A percentile compares a stretch with the other conserved stretches of the same genome.
Evolutionary conservation across 345 rosid species (phyloP).

Genomic region (Ceriops tagal): DNA sequence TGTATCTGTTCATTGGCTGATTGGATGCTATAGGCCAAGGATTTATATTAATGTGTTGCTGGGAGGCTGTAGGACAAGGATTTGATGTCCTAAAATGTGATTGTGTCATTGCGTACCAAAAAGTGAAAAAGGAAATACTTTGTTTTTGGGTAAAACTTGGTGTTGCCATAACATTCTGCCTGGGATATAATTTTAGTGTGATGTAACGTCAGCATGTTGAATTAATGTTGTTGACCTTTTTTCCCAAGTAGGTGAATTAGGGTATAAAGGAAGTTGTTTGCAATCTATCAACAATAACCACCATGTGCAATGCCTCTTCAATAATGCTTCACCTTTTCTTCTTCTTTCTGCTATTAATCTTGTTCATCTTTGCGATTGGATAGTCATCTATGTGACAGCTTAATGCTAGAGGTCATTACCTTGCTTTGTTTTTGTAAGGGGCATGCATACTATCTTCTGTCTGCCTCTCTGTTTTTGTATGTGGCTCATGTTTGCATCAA

Average conservation of each 20-base stretch:
- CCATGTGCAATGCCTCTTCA: no score
- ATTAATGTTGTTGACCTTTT: background rate
- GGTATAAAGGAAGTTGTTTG: background rate
- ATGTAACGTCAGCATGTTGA: background rate
- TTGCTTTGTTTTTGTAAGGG: no score
- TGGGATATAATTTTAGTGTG: background rate
- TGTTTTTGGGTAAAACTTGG: background rate
- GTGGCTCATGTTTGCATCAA: no score
- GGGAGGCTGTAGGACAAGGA: background rate
- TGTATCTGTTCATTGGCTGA: no score
- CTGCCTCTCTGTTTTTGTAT: no score
- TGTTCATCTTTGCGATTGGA: no score
- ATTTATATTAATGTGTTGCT: background rate
- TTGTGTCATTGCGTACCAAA: background rate
- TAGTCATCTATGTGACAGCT: no score
- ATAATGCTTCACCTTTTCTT: no score
- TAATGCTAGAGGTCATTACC: no score
- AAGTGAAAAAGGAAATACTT: background rate
- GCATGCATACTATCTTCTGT: no score
- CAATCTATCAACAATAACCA: background rate
- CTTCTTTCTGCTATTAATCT: no score
- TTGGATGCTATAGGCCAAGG: no score
- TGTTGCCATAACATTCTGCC: background rate
- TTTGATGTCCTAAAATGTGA: background rate
- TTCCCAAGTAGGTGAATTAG: background rate